A percentile compares a stretch with the other conserved stretches of the same genome.
These are phyloP conservation scores for Cercospora beticola DNA, from an alignment of 2,329 filamentous ascomycete genomes.

Conservation along the genomic window DNA sequence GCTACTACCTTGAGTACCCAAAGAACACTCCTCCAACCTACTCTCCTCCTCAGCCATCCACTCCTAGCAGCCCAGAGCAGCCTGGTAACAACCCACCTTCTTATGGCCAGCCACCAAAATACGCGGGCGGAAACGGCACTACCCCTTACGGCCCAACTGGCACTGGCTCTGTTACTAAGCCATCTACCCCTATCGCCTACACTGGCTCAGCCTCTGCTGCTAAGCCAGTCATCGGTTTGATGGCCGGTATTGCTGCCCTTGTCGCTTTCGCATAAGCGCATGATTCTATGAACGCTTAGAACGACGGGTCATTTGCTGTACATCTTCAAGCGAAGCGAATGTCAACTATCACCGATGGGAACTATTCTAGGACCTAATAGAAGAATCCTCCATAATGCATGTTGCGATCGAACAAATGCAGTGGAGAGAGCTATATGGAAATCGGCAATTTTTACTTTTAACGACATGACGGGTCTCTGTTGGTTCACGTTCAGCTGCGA, in stretches of 20 bases:
- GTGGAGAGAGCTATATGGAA: background rate
- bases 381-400: background rate
- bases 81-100: background rate
- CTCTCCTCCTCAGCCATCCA: background rate
- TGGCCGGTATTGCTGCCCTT: conserved; percentile 20
- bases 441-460: background rate
- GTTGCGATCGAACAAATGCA: background rate
- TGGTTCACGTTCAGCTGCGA: background rate
- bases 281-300: background rate
- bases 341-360: background rate
- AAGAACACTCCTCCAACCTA: background rate
- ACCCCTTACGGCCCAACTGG: background rate
- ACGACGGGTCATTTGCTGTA: background rate
- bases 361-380: background rate
- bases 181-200: background rate
- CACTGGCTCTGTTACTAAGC: background rate
- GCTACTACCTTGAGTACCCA: conserved; percentile 19
- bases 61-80: background rate
- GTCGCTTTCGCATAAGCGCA: conserved; percentile 15
- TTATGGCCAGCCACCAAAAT: background rate
- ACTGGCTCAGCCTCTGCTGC: conserved; percentile 15
- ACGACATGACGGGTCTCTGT: background rate
- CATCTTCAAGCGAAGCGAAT: background rate
- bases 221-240: conserved; percentile 17
- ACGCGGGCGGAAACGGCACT: conserved; percentile 1